Base-by-base conservation (phyloP, 2,329 filamentous ascomycete genomes). In the Calonectria pauciramosa region DNA sequence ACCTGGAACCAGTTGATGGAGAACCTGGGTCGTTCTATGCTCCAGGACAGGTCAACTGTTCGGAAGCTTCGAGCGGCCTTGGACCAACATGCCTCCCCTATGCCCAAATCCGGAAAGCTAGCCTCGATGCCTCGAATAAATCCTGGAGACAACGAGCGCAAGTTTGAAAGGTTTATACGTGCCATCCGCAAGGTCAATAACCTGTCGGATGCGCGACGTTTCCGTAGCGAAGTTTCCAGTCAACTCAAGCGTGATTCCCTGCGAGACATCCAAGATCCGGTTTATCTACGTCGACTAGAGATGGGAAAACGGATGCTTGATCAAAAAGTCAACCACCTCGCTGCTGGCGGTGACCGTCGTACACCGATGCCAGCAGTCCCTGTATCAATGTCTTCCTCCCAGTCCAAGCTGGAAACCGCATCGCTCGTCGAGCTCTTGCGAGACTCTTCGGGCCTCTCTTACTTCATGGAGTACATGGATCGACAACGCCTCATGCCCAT, bases 381-480 rank as follows among this genome's bases (percentile, higher is more conserved):
- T 7, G 80, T 84, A 67, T 72, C 80, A 30, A 79, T 77, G 3
- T 83, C 56, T 5, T 63, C 56, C 26, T 63, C 84, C 18, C 86
- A 90, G n/a, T 94, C 94, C 2, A 90, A 90, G 56, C 87, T 96
- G 49, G 93, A 96, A 77, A 94, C 94, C 79, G 93, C 94, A 10
- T 93, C 94, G 0, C 88, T 99, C 2, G 91, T 93, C 16, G 96
- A 99, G 77, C 89, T 99, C n/a, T 89, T 99, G 72, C 94, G 96
- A 78, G 96, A 97, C 84, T 92, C 97, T 3, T 94, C 96, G 1
- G 96, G 95, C 0, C 89, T 99, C 11, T 99, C 97, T 3, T 99
- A 98, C 83, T 99, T 99, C 86, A 99, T 99, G 97, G 97, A 99
- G 83, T 99, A 96, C 82, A 99, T 99, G 97, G 97, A 99, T 83